Evolutionary conservation across 495 filamentous ascomycete genomes (phyloP).

Genomic region (Aspergillus conjunctus): DNA sequence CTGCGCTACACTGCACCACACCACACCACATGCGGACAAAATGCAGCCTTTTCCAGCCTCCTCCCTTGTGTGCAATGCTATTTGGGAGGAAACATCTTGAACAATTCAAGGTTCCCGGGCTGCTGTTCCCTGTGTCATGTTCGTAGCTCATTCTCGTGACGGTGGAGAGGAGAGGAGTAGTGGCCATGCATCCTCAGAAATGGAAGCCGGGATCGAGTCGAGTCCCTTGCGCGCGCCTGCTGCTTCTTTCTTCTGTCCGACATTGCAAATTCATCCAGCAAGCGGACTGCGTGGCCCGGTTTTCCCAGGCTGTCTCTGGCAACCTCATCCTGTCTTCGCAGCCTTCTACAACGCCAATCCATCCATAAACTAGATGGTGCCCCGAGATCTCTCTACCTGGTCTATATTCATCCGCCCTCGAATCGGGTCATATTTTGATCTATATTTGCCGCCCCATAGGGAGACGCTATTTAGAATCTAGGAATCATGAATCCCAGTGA

Average conservation of each 20-base stretch:
- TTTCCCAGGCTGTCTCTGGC: background rate
- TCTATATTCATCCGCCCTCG: background rate
- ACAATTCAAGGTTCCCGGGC: background rate
- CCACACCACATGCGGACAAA: constrained; percentile 7
- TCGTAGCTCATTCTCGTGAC: background rate
- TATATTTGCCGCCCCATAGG: background rate
- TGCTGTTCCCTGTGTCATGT: background rate
- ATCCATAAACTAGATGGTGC: background rate
- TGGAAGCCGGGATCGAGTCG: constrained; percentile 20
- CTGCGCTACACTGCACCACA: constrained; percentile 11
- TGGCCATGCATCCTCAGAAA: constrained; percentile 2
- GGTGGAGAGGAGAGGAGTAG: constrained; percentile 2
- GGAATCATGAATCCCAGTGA: constrained; percentile 19
- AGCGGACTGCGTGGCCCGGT: constrained; percentile 1
- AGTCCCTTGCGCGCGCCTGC: constrained; percentile 17
- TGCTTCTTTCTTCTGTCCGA: constrained; percentile 27
- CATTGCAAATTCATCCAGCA: constrained; percentile 18
- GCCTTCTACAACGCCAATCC: background rate
- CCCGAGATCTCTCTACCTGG: background rate
- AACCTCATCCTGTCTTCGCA: background rate
- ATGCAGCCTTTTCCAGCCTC: constrained; percentile 9
- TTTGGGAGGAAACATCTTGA: background rate
- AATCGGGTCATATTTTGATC: background rate
- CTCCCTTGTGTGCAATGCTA: background rate
- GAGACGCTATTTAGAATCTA: background rate